Percentiles rank a stretch among this genome's conserved stretches.
phyloP scores from a whole-genome alignment of 225 moss, liverwort and hornwort genomes.

The Pseudisothecium myosuroides region DNA sequence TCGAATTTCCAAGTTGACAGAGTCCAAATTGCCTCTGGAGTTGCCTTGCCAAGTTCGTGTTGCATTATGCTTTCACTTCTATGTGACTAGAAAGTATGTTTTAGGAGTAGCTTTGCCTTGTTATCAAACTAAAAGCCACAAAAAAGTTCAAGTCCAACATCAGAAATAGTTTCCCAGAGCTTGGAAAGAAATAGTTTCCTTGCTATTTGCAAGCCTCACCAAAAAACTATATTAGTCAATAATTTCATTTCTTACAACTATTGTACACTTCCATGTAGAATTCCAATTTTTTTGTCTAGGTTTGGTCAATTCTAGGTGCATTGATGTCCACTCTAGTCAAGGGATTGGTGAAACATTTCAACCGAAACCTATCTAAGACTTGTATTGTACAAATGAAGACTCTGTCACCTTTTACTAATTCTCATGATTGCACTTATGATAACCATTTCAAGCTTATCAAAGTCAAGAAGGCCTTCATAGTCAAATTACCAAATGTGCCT shows the following conservation, averaged over 20 bases:
- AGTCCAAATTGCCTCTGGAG: not conserved
- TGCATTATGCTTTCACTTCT: not conserved
- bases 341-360: not conserved
- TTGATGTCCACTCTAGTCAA: too few species aligned
- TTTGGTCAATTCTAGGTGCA: not conserved
- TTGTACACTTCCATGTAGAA: not conserved
- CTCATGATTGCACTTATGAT: not conserved
- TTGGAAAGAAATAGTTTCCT: too few species aligned
- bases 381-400: rapidly evolving
- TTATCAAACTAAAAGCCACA: not conserved
- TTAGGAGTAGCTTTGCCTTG: not conserved
- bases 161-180: rapidly evolving
- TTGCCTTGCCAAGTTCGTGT: not conserved
- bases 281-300: not conserved
- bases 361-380: not conserved
- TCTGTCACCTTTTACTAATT: not conserved
- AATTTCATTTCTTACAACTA: not conserved
- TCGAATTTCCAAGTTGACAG: not conserved
- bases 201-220: too few species aligned
- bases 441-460: not conserved
- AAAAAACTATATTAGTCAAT: too few species aligned
- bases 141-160: too few species aligned
- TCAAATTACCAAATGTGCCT: too few species aligned
- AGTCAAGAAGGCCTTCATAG: not conserved
- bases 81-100: not conserved